A percentile compares a stretch with the other conserved stretches of the same genome.
Conservation (phyloP, 2,329 filamentous ascomycete genomes). For the Penicillium janthinellum region DNA sequence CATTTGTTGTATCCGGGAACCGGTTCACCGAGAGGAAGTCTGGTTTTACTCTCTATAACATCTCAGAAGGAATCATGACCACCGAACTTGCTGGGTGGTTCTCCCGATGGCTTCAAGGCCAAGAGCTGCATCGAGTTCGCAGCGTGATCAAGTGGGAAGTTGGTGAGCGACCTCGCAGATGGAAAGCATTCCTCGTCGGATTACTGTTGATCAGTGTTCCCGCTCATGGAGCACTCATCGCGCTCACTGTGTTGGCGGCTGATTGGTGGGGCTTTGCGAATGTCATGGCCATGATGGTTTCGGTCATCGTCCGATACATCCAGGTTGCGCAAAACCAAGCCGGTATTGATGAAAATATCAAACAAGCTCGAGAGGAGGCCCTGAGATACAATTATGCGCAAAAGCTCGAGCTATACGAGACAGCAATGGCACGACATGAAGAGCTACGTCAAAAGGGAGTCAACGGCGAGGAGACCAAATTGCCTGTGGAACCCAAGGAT, state of each 20-base stretch:
- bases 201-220: not conserved
- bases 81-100: slow-evolving; percentile 16
- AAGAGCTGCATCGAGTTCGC: slow-evolving; percentile 11
- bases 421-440: not conserved
- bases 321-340: slow-evolving; percentile 13
- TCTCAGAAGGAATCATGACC: slow-evolving; percentile 13
- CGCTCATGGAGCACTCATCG: not conserved
- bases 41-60: slow-evolving; percentile 13
- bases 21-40: not conserved
- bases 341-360: slow-evolving; percentile 12
- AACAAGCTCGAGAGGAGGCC: not conserved
- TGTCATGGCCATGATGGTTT: slow-evolving; percentile 15
- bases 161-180: slow-evolving; percentile 1
- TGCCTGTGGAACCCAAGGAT: not conserved
- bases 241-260: slow-evolving; percentile 4
- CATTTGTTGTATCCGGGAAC: not conserved
- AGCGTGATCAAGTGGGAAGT: slow-evolving; percentile 13
- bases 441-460: not conserved
- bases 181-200: not conserved
- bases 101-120: slow-evolving; percentile 12
- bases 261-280: slow-evolving; percentile 18
- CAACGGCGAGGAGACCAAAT: not conserved
- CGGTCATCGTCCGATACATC: slow-evolving; percentile 7
- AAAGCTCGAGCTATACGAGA: not conserved
- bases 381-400: not conserved